Evolutionary conservation across 768 basidiomycete genomes (phyloP).

Genomic region (Lyophyllum decastes): DNA sequence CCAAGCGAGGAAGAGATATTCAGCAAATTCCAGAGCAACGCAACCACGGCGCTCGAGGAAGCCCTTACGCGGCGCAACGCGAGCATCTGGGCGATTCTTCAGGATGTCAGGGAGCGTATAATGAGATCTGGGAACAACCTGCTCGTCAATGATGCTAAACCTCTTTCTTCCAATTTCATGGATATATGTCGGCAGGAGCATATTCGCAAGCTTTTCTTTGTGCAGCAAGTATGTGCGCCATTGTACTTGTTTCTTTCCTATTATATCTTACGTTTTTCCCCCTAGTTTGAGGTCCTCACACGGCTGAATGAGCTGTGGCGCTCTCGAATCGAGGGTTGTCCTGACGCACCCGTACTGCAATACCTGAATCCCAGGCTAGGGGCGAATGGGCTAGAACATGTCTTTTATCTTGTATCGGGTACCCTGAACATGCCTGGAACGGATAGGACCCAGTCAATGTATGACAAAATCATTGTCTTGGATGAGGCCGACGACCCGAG

Average conservation of each 20-base stretch:
- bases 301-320: constrained; percentile 49
- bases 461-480: constrained; percentile 44
- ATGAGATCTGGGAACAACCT: constrained; percentile 25
- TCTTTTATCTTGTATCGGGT: constrained; percentile 44
- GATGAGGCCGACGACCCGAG: constrained; percentile 30
- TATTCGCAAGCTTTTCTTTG: constrained; percentile 52
- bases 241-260: not conserved
- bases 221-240: constrained; percentile 44
- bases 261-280: not conserved
- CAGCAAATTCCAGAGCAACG: constrained; percentile 25
- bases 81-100: constrained; percentile 34
- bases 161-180: constrained; percentile 42
- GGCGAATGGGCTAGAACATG: constrained; percentile 30
- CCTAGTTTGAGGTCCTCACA: constrained; percentile 46
- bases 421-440: constrained; percentile 38
- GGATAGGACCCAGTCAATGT: constrained; percentile 43
- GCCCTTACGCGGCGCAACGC: constrained; percentile 34
- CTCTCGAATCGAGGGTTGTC: constrained; percentile 49
- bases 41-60: constrained; percentile 19
- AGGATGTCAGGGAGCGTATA: constrained; percentile 31
- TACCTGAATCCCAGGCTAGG: constrained; percentile 31
- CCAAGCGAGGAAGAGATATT: constrained; percentile 44
- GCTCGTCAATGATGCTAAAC: constrained; percentile 44
- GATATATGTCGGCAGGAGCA: constrained; percentile 45
- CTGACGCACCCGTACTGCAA: constrained; percentile 47